Conservation (phyloP, 108 stramenopile genomes). For the Asterionellopsis glacialis region DNA sequence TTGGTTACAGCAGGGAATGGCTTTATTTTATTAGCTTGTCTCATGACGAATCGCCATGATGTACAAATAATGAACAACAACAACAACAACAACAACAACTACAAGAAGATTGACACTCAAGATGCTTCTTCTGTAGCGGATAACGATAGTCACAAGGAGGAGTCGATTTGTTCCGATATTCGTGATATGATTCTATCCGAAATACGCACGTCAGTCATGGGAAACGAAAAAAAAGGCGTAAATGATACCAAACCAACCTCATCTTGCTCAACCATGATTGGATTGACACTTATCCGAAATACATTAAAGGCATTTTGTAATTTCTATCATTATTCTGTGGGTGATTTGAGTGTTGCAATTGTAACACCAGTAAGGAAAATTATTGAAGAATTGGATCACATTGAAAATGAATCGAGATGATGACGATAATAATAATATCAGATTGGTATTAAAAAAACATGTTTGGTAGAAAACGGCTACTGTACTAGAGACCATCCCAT, state of each 20-base stretch:
- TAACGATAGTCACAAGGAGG: not conserved
- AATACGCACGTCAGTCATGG: constrained; percentile 23
- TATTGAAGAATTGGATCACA: constrained; percentile 47
- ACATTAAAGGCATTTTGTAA: constrained; percentile 83
- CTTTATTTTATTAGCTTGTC: constrained; percentile 70
- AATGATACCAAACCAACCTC: too few species aligned
- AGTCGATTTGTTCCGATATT: constrained; percentile 6
- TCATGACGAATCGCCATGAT: constrained; percentile 28
- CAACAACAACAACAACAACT: too few species aligned
- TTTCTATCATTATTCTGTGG: constrained; percentile 75
- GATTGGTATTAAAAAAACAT: too few species aligned
- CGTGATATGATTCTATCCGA: constrained; percentile 41
- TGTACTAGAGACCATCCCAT: too few species aligned
- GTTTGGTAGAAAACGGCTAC: too few species aligned
- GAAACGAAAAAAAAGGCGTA: too few species aligned
- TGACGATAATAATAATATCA: too few species aligned
- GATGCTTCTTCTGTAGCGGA: constrained; percentile 22
- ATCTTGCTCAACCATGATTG: too few species aligned
- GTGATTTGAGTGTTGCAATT: constrained; percentile 75
- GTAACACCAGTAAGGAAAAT: constrained; percentile 68
- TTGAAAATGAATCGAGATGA: constrained; percentile 2
- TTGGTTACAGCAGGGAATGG: constrained; percentile 79
- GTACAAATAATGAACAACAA: constrained; percentile 9
- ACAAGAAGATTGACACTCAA: not conserved
- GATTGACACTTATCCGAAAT: constrained; percentile 59